Evolutionary conservation across 495 filamentous ascomycete species (phyloP), one percentile per base, ranked within the genome.

Genomic region (Penicillium lagena): DNA sequence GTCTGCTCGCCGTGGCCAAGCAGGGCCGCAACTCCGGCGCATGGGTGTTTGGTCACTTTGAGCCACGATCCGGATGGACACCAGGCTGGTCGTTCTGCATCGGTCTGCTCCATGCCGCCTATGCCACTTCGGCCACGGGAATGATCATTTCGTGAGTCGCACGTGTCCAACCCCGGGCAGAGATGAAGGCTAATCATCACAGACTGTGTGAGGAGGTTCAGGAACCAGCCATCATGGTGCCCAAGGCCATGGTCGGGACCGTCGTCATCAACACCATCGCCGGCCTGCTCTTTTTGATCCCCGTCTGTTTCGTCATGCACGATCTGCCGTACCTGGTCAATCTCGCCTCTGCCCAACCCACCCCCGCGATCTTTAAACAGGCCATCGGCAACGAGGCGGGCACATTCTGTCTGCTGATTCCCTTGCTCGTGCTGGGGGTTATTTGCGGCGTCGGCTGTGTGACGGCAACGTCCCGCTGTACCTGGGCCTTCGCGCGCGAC

Each of bases 391-490:
- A 51, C 46, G 38, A 46, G 0, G 49, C 44, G 2, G 83, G 84
- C 11, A 81, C 81, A 0, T 81, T 89, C 42, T 83, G 74, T 7
- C 66, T 89, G 6, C 67, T 85, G 15, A 78, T 85, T 49, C 71
- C 87, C 4, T 72, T 87, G 35, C 70, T 88, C 5, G 75, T 82
- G 13, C 78, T 87, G 52, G 73, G 87, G 39, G 46, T 87, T 2
- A 86, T 87, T 55, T 82, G 81, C 4, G 74, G 73, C 7, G 81
- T 75, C 1, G 78, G 74, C 10, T 77, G 85, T 45, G 80, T 85
- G 69, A 85, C 83, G 7, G 85, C 85, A 7, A 77, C 75, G 27
- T 80, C 72, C 34, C 77, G 85, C 6, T 84, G 86, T 74, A 80
- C 79, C 17, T 87, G 80, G 53, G 83, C 84, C 7, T 89, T 89